These are phyloP conservation scores for Populus nigra DNA, from an alignment of 345 rosid species.

Conservation along the genomic window DNA sequence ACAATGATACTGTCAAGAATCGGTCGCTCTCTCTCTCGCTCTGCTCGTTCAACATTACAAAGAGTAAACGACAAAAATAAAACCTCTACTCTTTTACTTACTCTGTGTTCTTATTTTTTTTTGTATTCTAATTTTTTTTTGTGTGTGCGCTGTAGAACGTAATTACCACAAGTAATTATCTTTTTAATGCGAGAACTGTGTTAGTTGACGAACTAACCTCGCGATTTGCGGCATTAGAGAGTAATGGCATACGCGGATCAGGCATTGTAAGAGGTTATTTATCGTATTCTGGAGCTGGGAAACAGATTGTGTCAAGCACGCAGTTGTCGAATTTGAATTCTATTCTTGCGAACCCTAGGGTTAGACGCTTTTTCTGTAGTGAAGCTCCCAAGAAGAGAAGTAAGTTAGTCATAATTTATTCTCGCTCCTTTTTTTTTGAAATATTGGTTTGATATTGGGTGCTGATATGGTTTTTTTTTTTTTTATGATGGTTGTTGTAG, in stretches of 20 bases:
- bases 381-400: slow-evolving; percentile 39
- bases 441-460: background rate
- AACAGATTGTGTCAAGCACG: slow-evolving; percentile 22
- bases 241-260: slow-evolving; percentile 25
- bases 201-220: slow-evolving; percentile 3
- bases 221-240: background rate
- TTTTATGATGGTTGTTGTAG: slow-evolving; percentile 22
- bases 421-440: background rate
- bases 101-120: no score
- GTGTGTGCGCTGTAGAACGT: slow-evolving; percentile 15
- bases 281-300: slow-evolving; percentile 31
- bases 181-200: slow-evolving; percentile 8
- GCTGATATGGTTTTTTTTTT: background rate
- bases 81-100: background rate
- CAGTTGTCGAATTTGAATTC: slow-evolving; percentile 27
- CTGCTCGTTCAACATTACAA: slow-evolving; percentile 22
- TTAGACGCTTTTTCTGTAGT: slow-evolving; percentile 32
- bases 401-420: slow-evolving; percentile 10
- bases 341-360: slow-evolving; percentile 33
- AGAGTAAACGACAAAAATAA: background rate
- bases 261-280: slow-evolving; percentile 32
- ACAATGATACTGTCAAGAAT: slow-evolving; percentile 37
- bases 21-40: slow-evolving; percentile 25
- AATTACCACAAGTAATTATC: slow-evolving; percentile 1
- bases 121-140: background rate